Evolutionary conservation across 176 grass and related monocot species (phyloP), one percentile per base, ranked within the genome.

Genomic region (Ampelocalamus luodianensis): DNA sequence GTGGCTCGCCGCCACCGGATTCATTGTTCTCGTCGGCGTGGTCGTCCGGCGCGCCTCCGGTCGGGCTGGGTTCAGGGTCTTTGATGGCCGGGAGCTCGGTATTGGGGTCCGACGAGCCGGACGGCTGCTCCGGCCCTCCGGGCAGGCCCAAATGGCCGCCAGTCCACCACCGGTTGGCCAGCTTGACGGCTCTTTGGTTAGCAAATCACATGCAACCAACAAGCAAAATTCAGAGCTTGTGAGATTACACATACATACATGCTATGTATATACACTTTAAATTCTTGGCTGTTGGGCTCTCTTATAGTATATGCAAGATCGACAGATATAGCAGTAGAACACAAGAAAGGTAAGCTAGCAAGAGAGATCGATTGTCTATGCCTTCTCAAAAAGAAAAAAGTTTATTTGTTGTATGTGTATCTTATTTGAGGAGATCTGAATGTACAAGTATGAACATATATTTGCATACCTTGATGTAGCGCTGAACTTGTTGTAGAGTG

Each of bases 131-230:
- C n/a, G 82, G 76, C 83, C 93, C 85, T 76, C 87, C 91, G 55
- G 79, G 71, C 69, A 95, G 87, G 66, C 89, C 87, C 85, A 93
- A 68, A 55, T 86, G 93, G 50, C 85, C 95, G 10, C 26, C 61
- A 15, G 89, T 29, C 95, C 95, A 98, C 95, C 95, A 98, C 91
- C 82, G 87, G 85, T 98, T 98, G 53, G 95, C 95, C 95, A 98
- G 76, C 83, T 92, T 92, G 79, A 32, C 56, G 13, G 5, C 65
- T 91, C 20, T 16, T 62, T 66, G 22, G 49, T 23, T 36, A 27
- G 48, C 49, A 42, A 27, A 82, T 83, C 49, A 42, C 40, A 82
- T 83, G 76, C 44, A 90, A 83, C 0, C 37, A 76, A 56, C 38
- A 76, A 82, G 59, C 73, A 87, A 72, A 83, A 74, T 23, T 34